Base-by-base conservation (phyloP, 371 early-diverging fungal species). In the Apophysomyces sp. region DNA sequence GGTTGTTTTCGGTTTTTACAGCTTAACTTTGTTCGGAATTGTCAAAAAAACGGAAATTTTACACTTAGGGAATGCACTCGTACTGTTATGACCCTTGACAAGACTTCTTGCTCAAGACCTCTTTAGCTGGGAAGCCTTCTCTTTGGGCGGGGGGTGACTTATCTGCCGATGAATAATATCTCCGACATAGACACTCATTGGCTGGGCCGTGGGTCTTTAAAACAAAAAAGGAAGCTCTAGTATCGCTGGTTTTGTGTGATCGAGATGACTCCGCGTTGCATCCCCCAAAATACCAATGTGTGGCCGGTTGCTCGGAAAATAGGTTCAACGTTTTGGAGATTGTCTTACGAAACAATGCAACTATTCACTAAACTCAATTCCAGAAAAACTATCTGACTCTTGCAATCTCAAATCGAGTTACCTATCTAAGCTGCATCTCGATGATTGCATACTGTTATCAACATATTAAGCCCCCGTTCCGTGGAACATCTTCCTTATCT, bases 401-500 rank as follows among this genome's bases (percentile, higher is more conserved):
- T 44, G 24, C n/a, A 37, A 37, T 37, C 37, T 37, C n/a, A 9
- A 34, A 37, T 3, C n/a, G n/a, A n/a, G n/a, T n/a, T n/a, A 34
- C 2, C 13, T 34, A 34, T 8, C 34, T 34, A 11, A 4, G 34
- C 8, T 8, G 34, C n/a, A 41, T 44, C 21, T 2, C n/a, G 49
- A 44, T 21, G n/a, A 9, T 44, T n/a, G n/a, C 9, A n/a, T 21
- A 16, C 21, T 16, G 49, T 44, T 44, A 44, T 44, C 49, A 21
- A 21, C 24, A 37, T 11, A 37, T 44, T 44, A 44, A 21, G 49
- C 24, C 49, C 21, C 49, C 49, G 49, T 44, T 21, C 49, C 49
- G 49, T 44, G 49, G 49, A 44, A 44, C 49, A 9, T 44, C 27
- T 44, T 44, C 34, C 49, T 44, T 44, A 44, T 44, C 49, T 44